These are phyloP conservation scores for Phytophthora sp. DNA, from an alignment of 352 stramenopile species.

Conservation along the genomic window DNA sequence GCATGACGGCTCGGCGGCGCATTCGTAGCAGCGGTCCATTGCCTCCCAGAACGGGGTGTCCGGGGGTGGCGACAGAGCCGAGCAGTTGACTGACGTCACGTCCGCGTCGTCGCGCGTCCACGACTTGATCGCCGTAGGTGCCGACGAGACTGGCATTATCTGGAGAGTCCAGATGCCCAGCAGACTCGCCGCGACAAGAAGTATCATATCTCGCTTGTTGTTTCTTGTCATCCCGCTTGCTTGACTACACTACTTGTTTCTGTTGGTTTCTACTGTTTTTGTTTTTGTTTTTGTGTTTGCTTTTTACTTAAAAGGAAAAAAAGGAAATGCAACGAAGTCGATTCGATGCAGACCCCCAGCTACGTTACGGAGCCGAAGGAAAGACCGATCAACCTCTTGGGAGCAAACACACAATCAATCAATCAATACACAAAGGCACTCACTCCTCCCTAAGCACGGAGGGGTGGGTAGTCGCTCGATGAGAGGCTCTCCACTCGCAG, in stretches of 20 bases:
- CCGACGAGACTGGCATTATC: slow-evolving; percentile 24
- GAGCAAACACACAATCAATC: slow-evolving; percentile 7
- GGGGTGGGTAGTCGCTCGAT: slow-evolving; percentile 13
- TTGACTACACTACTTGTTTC: slow-evolving; percentile 29
- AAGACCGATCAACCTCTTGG: slow-evolving; percentile 14
- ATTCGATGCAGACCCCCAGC: slow-evolving; percentile 17
- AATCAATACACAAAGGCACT: slow-evolving; percentile 23
- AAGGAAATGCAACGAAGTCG: slow-evolving; percentile 13
- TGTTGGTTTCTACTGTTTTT: slow-evolving; percentile 15
- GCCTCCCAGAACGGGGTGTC: slow-evolving; percentile 68
- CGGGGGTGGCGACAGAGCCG: slow-evolving; percentile 50
- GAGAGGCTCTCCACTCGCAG: slow-evolving; percentile 22
- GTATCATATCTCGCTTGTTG: slow-evolving; percentile 20
- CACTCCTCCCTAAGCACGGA: slow-evolving; percentile 1
- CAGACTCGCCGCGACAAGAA: slow-evolving; percentile 20
- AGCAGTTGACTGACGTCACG: slow-evolving; percentile 49
- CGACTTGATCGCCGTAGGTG: slow-evolving; percentile 26
- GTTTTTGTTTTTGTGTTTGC: slow-evolving; percentile 17
- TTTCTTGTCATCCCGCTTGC: slow-evolving; percentile 20
- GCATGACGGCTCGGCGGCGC: slow-evolving; percentile 66
- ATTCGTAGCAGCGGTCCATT: slow-evolving; percentile 76
- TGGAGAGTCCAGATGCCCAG: slow-evolving; percentile 26
- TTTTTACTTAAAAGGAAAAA: slow-evolving; percentile 14
- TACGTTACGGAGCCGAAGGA: slow-evolving; percentile 17
- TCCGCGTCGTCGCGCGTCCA: slow-evolving; percentile 34